Base-by-base conservation (phyloP, 1,284 basidiomycete species). In the Paramarasmius palmivorus region DNA sequence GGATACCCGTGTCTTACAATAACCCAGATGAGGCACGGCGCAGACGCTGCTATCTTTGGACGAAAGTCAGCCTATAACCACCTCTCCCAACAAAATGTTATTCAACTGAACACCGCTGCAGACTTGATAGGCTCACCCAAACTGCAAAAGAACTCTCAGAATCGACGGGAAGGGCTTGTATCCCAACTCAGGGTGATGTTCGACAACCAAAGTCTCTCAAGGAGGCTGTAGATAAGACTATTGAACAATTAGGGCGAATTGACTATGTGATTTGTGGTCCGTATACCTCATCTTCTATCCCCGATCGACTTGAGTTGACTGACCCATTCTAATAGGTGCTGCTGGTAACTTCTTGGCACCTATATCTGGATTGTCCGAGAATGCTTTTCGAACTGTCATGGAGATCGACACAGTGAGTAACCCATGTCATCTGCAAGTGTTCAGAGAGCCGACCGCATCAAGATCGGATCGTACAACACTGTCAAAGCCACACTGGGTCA, bases 191-290 rank as follows among this genome's bases (percentile, higher is more conserved):
- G 53, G 94, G 83, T 0, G 96, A 98, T 65, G 96, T 98, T 12
- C 79, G 95, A 46, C 77, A 91, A 41, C 84, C 90, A 0, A 79
- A 85, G 35, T 78, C 86, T 36, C 69, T 99, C 45, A 78, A 84
- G 59, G 81, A 79, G 7, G 95, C 95, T 2, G 95, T 93, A 17
- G 73, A 83, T 37, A 79, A 84, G 67, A 84, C 91, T 0, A 79
- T 95, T 22, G 82, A 86, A 56, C 77, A 77, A 59, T 96, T 91
- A 67, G 95, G 95, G 1, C 77, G 81, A 57, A 94, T 99, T 61
- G 95, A 99, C 74, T 96, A 92, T 70, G 95, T 98, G 52, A 92
- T 98, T 53, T 94, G 93, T 65, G 94, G 95, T 86, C 67, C 42
- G 77, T 65, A 8, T 12, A 49, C 35, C 26, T n/a, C 25, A 9